Percentiles rank a stretch among this genome's conserved stretches.
phyloP scores from a whole-genome alignment of 2,329 filamentous ascomycete species.

The Sclerotiophoma versabilis region DNA sequence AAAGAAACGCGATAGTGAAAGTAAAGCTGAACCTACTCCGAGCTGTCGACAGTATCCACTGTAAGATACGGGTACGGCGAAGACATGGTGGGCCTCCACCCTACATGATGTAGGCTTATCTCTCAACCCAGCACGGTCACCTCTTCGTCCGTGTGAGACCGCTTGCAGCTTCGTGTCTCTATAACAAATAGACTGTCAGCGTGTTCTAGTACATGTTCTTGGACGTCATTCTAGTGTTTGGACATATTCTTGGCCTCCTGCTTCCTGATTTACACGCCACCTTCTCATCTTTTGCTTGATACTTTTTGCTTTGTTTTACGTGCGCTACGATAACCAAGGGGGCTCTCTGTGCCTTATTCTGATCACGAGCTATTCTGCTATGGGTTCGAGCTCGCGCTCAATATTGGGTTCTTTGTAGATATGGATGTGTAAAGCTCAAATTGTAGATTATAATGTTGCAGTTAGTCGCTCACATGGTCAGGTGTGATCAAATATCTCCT shows the following conservation, averaged over 20 bases:
- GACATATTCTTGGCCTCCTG: slow-evolving; percentile 7
- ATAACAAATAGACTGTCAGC: background rate
- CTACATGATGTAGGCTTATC: background rate
- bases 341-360: background rate
- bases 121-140: background rate
- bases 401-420: background rate
- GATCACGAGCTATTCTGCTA: slow-evolving; percentile 15
- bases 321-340: background rate
- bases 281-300: background rate
- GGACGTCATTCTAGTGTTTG: slow-evolving; percentile 13
- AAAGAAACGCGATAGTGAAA: too few relatives aligned
- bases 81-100: too few relatives aligned
- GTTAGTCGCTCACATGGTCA: slow-evolving; percentile 9
- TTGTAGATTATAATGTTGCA: background rate
- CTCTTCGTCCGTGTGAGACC: background rate
- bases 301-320: background rate
- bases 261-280: background rate
- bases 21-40: too few relatives aligned
- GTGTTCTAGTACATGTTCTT: background rate
- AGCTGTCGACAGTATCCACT: too few relatives aligned
- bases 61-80: too few relatives aligned
- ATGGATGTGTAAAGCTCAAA: background rate
- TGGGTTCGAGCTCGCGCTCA: slow-evolving; percentile 13
- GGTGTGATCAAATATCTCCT: slow-evolving; percentile 21
- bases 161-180: background rate